These are phyloP conservation scores for Heliocybe sulcata DNA, from an alignment of 1,284 basidiomycete genomes.

Conservation along the genomic window DNA sequence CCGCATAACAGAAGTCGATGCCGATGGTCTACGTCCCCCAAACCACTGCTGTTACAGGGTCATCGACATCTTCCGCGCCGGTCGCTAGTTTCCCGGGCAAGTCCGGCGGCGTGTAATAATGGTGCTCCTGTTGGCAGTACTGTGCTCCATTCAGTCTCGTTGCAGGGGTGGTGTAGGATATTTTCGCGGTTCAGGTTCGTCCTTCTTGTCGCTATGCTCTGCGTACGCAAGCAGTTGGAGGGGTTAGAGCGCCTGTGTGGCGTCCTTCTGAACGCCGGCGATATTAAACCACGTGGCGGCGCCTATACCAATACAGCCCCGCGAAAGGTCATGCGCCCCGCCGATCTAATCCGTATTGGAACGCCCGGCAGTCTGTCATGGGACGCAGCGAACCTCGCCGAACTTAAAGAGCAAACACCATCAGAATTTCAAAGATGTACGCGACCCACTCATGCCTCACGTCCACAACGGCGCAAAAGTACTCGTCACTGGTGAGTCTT, in stretches of 20 bases:
- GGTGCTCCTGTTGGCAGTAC: no score
- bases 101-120: no score
- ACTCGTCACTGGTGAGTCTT: background rate
- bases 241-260: background rate
- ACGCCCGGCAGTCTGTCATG: constrained; percentile 1
- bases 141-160: no score
- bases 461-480: background rate
- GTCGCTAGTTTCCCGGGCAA: no score
- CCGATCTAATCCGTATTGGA: background rate
- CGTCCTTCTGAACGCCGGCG: background rate
- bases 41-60: no score
- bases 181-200: no score
- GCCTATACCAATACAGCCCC: background rate
- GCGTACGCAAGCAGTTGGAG: background rate
- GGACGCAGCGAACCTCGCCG: constrained; percentile 1
- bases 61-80: no score
- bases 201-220: no score
- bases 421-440: constrained; percentile 21
- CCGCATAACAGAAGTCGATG: no score
- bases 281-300: background rate
- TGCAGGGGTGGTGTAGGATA: no score
- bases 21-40: no score
- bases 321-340: background rate
- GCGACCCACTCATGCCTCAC: constrained; percentile 3
- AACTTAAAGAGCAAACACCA: background rate